Evolutionary conservation across 805 yeast genomes (phyloP).

Genomic region (Kluyveromyces siamensis): DNA sequence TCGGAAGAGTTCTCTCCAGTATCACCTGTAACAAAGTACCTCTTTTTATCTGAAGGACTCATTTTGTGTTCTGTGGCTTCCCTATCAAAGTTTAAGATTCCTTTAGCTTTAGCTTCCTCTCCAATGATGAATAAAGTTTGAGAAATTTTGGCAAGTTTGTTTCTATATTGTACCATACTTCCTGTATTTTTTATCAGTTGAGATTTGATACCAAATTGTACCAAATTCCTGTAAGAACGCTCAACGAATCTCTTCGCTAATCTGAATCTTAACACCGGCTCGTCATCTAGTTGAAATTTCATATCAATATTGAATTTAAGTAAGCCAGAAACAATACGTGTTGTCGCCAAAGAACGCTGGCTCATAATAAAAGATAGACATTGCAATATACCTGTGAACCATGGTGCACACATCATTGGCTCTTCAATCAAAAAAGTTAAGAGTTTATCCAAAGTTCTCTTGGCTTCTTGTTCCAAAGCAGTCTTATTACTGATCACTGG

Average conservation of each 20-base stretch:
- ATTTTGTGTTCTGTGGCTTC: conserved; percentile 19
- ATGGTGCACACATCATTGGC: conserved; percentile 43
- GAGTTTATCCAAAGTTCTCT: conserved; percentile 56
- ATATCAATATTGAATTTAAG: conserved; percentile 53
- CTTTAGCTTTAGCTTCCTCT: conserved; percentile 29
- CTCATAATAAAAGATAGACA: conserved; percentile 55
- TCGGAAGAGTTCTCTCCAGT: neutral
- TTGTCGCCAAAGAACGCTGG: conserved; percentile 51
- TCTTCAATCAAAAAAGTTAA: conserved; percentile 48
- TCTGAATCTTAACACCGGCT: conserved; percentile 35
- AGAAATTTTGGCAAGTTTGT: conserved; percentile 25
- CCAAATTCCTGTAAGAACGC: conserved; percentile 41
- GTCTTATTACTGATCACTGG: conserved; percentile 45
- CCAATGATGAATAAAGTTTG: conserved; percentile 28
- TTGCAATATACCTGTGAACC: conserved; percentile 60
- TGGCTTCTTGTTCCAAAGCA: conserved; percentile 62
- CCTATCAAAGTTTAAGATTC: conserved; percentile 21
- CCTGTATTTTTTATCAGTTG: conserved; percentile 24
- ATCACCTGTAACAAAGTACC: conserved; percentile 8
- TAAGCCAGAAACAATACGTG: conserved; percentile 48
- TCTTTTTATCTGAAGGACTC: conserved; percentile 16
- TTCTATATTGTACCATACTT: conserved; percentile 15
- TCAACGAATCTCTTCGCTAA: conserved; percentile 55
- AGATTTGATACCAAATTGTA: conserved; percentile 33
- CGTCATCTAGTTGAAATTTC: conserved; percentile 39